A percentile compares a stretch with the other conserved stretches of the same genome.
Conservation (phyloP, 2,329 filamentous ascomycete genomes). For the Penicillium thymicola region DNA sequence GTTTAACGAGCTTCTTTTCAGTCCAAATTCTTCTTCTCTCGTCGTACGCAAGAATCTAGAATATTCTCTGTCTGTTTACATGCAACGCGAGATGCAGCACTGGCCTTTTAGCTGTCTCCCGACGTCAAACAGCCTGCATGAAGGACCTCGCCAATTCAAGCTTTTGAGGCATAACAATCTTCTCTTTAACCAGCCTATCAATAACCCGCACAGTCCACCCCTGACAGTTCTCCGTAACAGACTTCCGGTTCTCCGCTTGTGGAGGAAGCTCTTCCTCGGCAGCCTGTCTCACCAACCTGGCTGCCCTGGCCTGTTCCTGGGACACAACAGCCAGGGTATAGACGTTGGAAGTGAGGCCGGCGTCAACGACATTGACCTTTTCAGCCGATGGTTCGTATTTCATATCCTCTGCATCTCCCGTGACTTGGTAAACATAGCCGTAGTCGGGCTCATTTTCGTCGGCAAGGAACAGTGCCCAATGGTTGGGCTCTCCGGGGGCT, state of each 20-base stretch:
- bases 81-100: background rate
- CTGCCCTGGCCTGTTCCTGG: constrained; percentile 9
- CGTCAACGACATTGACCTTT: constrained; percentile 9
- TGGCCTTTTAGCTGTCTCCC: background rate
- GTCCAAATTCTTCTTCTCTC: background rate
- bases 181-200: constrained; percentile 16
- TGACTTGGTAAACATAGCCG: constrained; percentile 27
- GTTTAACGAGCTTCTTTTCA: constrained; percentile 6
- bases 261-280: constrained; percentile 22
- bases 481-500: constrained; percentile 17
- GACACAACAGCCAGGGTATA: constrained; percentile 21
- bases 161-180: constrained; percentile 20
- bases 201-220: constrained; percentile 26
- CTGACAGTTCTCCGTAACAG: constrained; percentile 26
- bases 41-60: background rate
- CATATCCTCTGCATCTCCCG: constrained; percentile 26
- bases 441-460: constrained; percentile 20
- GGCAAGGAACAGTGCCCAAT: constrained; percentile 27
- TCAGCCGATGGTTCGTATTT: constrained; percentile 17
- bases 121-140: constrained; percentile 14
- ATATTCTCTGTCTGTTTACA: too few species aligned
- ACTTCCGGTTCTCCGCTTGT: constrained; percentile 13
- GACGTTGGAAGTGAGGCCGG: constrained; percentile 8
- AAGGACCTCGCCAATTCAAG: constrained; percentile 20
- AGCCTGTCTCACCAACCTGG: constrained; percentile 15